phyloP scores from a whole-genome alignment of 371 early-diverging fungal species.

The Coemansia sp. region DNA sequence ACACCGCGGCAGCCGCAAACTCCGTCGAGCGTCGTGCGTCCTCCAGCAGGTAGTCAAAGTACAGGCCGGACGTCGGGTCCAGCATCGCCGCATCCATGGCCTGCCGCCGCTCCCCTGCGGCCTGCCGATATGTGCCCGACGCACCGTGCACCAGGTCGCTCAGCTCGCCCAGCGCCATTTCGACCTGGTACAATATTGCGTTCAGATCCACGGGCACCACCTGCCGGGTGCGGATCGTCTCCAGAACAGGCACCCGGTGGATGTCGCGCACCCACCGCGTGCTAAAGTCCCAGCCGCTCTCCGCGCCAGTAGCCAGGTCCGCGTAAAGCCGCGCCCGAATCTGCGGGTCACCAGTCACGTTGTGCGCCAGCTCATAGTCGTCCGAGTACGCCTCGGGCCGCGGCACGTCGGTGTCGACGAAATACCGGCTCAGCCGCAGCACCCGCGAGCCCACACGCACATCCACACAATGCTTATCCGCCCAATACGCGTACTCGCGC shows the following conservation, averaged over 20 bases:
- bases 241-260: conserved; percentile 17
- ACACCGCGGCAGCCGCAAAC: conserved; percentile 38
- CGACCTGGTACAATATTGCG: conserved; percentile 74
- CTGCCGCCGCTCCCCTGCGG: conserved; percentile 50
- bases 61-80: conserved; percentile 46
- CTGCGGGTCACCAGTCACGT: conserved; percentile 33
- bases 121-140: conserved; percentile 3
- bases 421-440: conserved; percentile 58
- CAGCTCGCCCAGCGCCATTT: conserved; percentile 61
- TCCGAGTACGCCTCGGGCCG: conserved; percentile 79
- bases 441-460: conserved; percentile 18
- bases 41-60: conserved; percentile 60
- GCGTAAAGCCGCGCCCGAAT: conserved; percentile 56
- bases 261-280: conserved; percentile 59
- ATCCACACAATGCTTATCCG: conserved; percentile 56
- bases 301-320: conserved; percentile 80
- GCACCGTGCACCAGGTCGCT: conserved; percentile 11
- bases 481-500: conserved; percentile 73
- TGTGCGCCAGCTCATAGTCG: conserved; percentile 63
- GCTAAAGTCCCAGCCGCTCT: conserved; percentile 90
- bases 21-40: conserved; percentile 9
- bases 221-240: conserved; percentile 57
- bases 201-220: conserved; percentile 87
- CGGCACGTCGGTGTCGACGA: conserved; percentile 60
- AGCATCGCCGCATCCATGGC: conserved; percentile 55